Base-by-base conservation (phyloP, 2,329 filamentous ascomycete species). In the Stemphylium beticola region DNA sequence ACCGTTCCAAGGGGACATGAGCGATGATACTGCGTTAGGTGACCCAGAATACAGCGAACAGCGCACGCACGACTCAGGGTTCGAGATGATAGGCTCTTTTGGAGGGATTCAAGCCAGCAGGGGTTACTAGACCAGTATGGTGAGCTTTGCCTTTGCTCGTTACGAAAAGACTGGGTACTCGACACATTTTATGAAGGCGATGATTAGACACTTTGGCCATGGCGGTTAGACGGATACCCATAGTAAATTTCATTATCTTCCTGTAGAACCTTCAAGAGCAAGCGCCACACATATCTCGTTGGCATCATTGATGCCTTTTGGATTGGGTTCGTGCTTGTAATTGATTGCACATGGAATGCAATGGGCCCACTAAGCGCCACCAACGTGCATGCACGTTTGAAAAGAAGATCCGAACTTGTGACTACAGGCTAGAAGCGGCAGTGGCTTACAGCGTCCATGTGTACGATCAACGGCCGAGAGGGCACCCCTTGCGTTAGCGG, bases 1-100 rank as follows among this genome's bases (percentile, higher is more conserved):
- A 42, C 61, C 61, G 2, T 73, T 70, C 33, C 55, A 58, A n/a
- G 68, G 71, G n/a, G 65, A 66, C 36, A 66, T 64, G 29, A 56
- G 55, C 7, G 61, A 60, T 42, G 63, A 60, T 4, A 62, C 57
- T 10, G 18, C 14, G 17, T 29, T n/a, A 9, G 12, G 14, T 54
- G 33, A 47, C 34, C 52, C 46, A 33, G 26, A 33, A 18, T 38
- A 37, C 15, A 4, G 18, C 10, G 22, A 39, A 36, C 45, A 53
- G 55, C 52, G 42, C 15, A 37, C 44, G 31, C 34, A 55, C 20
- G 59, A 42, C 15, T 40, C 53, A 24, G 60, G 60, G 4, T 43
- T 64, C 11, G 55, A 55, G 2, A 53, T 64, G 18, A 29, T 66
- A 41, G 62, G 58, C 26, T n/a, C 65, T 48, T 65, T 69, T 49